Evolutionary conservation across 441 rosid genomes (phyloP), one percentile per base, ranked within the genome.

Genomic region (Iberis amara): DNA sequence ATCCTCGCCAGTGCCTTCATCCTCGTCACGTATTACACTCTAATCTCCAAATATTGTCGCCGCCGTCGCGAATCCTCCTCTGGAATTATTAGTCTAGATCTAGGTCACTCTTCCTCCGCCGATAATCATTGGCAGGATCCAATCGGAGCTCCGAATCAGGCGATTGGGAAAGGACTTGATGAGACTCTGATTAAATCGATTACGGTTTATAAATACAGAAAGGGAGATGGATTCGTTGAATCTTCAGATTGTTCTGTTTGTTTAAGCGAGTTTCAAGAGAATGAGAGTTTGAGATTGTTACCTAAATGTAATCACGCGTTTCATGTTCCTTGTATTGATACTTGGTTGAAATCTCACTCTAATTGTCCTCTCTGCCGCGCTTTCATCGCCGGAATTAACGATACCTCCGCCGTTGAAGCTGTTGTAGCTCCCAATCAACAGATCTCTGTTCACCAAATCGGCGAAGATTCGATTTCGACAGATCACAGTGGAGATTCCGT

Each of bases 321-420:
- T 62, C 96, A 84, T 55, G 65, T 82, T 3, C 74, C 83, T 31
- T 87, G 94, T 39, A 84, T 84, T 18, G 94, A 87, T 47, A 68
- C 94, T n/a, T 87, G 96, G 90, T 62, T 84, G 4, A 82, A 70
- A 47, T 80, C 90, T 23, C 84, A 84, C 62, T 76, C 94, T 4
- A 87, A 68, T 24, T 87, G 94, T 33, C 96, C 90, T 39, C 86
- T 87, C 2, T 84, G 96, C 55, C 89, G 86, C 8, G 73, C 82
- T 9, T 57, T 59, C 38, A 70, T 83, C 40, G 48, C 65, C 11
- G 18, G 68, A 4, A 9, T 45, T 6, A 51, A 39, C 39, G 42
- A 31, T n/a, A 46, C 18, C 7, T 12, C 13, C 52, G 26, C 54
- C 62, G 47, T 8, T 7, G 39, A 42, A 7, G 9, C 32, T 5